phyloP scores from a whole-genome alignment of 148 eudicot species.

The Diospyros lotus region DNA sequence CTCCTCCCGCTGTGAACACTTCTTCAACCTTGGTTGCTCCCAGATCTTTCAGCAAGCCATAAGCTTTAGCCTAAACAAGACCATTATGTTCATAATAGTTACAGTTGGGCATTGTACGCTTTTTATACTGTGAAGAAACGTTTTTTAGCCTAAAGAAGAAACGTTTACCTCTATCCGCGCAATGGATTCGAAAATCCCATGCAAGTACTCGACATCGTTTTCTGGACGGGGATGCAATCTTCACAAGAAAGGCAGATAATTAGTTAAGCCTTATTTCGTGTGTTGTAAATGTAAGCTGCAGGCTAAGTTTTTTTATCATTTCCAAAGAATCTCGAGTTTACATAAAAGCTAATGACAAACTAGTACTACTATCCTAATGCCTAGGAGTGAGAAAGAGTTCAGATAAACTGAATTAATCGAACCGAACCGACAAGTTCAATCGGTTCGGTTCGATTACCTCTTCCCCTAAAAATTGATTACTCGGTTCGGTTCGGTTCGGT shows the following conservation, averaged over 20 bases:
- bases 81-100: neutral
- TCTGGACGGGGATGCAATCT: slow-evolving; percentile 89
- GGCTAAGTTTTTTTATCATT: no score
- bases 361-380: no score
- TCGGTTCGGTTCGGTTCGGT: no score
- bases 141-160: no score
- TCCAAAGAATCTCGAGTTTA: no score
- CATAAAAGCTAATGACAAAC: no score
- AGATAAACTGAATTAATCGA: neutral
- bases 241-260: slow-evolving; percentile 10
- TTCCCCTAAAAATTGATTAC: no score
- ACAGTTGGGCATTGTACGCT: neutral
- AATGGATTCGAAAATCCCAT: slow-evolving; percentile 91
- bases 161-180: slow-evolving; percentile 82
- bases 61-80: slow-evolving; percentile 64
- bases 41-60: slow-evolving; percentile 63
- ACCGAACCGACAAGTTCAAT: neutral
- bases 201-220: slow-evolving; percentile 74
- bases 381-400: no score
- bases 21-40: slow-evolving; percentile 85
- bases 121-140: neutral
- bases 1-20: slow-evolving; percentile 93
- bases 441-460: no score
- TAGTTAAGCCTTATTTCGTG: no score
- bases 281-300: no score